Evolutionary conservation across 257 asterid genomes (phyloP), one percentile per base, ranked within the genome.

Genomic region (Lantana camara): DNA sequence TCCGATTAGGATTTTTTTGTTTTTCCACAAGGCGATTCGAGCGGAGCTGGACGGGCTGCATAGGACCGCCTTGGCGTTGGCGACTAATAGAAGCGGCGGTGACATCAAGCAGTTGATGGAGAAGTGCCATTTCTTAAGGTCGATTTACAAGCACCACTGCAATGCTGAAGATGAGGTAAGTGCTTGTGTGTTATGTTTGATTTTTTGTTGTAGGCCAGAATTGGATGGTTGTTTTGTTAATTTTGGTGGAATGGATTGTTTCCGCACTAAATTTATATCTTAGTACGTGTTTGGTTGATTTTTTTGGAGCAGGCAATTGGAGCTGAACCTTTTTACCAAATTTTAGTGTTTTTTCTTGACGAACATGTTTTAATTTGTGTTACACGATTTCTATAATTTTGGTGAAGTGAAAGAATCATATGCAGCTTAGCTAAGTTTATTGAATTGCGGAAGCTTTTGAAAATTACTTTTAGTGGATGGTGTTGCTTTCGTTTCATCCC

Each of bases 161-260:
- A 88, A 88, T 80, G 96, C 96, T 17, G 96, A 88, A 70, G 96
- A 88, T 61, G 96, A 88, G 96, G 96, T 79, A 15, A 19, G 66
- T 42, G 30, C 34, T 21, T 37, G 1, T 50, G 17, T 40, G 42
- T n/a, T 24, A 10, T 19, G 7, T 35, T 1, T 2, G 9, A 16
- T 44, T 66, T 27, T 4, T 34, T 48, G n/a, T n/a, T 19, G 16
- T 57, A 24, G n/a, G n/a, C 50, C 14, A 1, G 50, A 3, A 46
- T 52, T 27, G 21, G 9, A n/a, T 40, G 44, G 56, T 23, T 44
- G 16, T 45, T 37, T 64, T 6, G 53, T 52, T 57, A 29, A 7
- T 45, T 49, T 34, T 20, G 22, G 69, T 60, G 27, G 3, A 44
- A 20, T 35, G 38, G 37, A 49, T 29, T 45, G 50, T n/a, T 30